phyloP scores from a whole-genome alignment of 2,329 filamentous ascomycete species.

The Verticillium dahliae region DNA sequence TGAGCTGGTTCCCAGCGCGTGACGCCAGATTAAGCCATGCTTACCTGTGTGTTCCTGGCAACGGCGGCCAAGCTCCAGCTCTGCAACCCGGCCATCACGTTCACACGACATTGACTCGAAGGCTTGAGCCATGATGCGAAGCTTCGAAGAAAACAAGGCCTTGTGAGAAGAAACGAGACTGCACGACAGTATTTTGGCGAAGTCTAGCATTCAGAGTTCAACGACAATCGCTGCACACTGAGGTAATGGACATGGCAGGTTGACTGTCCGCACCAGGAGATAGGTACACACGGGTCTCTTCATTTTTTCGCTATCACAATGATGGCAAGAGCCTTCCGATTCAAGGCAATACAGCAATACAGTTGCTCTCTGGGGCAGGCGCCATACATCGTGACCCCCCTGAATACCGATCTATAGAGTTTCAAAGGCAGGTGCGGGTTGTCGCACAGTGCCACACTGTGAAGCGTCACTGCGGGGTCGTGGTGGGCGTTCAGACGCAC shows the following conservation, averaged over 20 bases:
- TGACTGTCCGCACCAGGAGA: neutral
- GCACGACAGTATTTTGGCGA: too few species aligned
- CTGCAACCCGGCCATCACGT: neutral
- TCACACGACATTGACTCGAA: neutral
- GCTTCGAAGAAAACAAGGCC: neutral
- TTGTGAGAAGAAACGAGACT: too few species aligned
- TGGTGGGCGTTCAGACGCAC: neutral
- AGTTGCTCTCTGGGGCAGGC: neutral
- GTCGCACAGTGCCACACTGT: neutral
- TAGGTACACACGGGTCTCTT: neutral
- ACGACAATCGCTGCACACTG: too few species aligned
- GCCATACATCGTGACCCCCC: neutral
- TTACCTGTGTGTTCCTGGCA: neutral
- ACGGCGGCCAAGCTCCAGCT: neutral
- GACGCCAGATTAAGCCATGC: neutral
- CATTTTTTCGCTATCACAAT: neutral
- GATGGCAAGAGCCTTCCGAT: neutral
- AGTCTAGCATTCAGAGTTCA: neutral
- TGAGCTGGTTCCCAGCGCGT: neutral
- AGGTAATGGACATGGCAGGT: too few species aligned
- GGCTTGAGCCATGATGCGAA: neutral
- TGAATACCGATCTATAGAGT: neutral
- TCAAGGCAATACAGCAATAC: neutral
- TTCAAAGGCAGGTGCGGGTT: neutral
- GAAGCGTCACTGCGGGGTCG: neutral